Evolutionary conservation across 176 grass and related monocot genomes (phyloP).

Genomic region (Oryza meridionalis): DNA sequence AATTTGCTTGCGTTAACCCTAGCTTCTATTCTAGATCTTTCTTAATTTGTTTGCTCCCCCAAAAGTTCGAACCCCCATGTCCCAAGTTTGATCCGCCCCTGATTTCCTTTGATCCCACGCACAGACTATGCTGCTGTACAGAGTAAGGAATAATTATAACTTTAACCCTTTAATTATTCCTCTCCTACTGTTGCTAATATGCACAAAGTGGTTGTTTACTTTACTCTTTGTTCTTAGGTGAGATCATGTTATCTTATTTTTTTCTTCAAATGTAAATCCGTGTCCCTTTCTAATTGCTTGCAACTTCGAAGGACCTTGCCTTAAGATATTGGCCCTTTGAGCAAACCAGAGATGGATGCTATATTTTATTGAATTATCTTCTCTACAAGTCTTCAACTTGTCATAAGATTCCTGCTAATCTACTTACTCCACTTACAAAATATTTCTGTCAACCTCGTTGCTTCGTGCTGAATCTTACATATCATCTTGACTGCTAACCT

Average conservation of each 20-base stretch:
- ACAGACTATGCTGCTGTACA: background rate
- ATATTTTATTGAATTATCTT: background rate
- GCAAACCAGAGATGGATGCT: background rate
- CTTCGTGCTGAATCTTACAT: background rate
- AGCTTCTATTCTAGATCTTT: no score
- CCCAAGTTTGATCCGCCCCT: no score
- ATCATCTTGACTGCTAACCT: background rate
- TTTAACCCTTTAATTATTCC: background rate
- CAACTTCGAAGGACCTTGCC: background rate
- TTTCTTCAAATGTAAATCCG: background rate
- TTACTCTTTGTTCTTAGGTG: background rate
- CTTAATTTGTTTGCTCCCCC: no score
- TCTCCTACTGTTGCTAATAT: background rate
- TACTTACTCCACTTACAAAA: constrained; percentile 11
- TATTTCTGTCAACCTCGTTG: constrained; percentile 13
- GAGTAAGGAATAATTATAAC: background rate
- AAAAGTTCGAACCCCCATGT: no score
- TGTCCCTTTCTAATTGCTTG: background rate
- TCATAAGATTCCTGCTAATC: constrained; percentile 8
- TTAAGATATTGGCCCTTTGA: background rate
- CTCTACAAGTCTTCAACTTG: background rate
- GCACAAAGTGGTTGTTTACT: background rate
- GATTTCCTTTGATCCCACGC: background rate
- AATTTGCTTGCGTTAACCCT: no score
- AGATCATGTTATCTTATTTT: background rate